Conservation (phyloP, 1,284 basidiomycete species). For the Violaceomyces palustris region DNA sequence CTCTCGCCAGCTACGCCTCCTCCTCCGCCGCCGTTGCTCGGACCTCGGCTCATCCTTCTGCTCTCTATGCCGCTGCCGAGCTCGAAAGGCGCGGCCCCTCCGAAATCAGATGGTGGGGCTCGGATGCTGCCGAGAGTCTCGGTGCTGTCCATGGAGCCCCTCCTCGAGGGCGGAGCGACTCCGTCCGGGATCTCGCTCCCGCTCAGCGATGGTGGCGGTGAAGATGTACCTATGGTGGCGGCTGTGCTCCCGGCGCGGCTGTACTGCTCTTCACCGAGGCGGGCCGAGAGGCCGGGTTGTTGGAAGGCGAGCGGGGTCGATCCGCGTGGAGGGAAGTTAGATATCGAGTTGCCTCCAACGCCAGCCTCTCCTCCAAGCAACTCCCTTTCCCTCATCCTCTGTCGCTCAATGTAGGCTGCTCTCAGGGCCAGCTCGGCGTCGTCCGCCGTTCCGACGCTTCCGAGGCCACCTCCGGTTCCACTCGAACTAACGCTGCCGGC, state of each 20-base stretch:
- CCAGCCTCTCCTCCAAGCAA: constrained; percentile 41
- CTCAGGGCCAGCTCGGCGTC: constrained; percentile 31
- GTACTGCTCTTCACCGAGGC: constrained; percentile 17
- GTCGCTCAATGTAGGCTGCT: constrained; percentile 40
- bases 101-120: constrained; percentile 25
- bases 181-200: constrained; percentile 28
- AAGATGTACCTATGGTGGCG: constrained; percentile 33
- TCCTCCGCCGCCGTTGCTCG: too few relatives aligned
- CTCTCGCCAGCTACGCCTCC: too few relatives aligned
- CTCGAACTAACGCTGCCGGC: constrained; percentile 31
- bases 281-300: constrained; percentile 20
- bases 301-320: constrained; percentile 20
- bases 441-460: constrained; percentile 20
- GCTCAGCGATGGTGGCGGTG: constrained; percentile 22
- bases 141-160: constrained; percentile 26
- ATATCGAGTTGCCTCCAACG: constrained; percentile 33
- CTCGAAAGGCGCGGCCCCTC: too few relatives aligned
- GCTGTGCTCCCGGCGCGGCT: constrained; percentile 42
- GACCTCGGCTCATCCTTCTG: constrained; percentile 24
- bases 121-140: constrained; percentile 28
- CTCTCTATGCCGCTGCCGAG: constrained; percentile 16
- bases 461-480: constrained; percentile 21
- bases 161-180: constrained; percentile 17
- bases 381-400: constrained; percentile 43
- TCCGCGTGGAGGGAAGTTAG: constrained; percentile 20